Conservation (phyloP, 352 stramenopile genomes). For the Globisporangium camurandrum region DNA sequence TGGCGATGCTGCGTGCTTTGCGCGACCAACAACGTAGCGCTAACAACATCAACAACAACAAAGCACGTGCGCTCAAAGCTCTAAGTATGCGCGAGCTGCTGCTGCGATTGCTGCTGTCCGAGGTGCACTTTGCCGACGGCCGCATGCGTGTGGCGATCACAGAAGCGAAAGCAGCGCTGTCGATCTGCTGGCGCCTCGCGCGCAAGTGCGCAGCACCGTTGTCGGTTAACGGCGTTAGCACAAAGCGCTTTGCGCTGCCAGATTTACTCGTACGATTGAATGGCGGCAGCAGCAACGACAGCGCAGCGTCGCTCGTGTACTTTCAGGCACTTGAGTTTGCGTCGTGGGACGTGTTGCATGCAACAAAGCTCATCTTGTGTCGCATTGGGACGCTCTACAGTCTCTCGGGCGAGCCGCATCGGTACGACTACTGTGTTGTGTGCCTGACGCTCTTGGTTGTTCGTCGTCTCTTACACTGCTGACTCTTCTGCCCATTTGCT, state of each 20-base stretch:
- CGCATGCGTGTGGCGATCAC: slow-evolving; percentile 28
- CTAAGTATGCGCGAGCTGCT: slow-evolving; percentile 46
- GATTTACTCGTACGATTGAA: slow-evolving; percentile 16
- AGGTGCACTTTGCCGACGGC: slow-evolving; percentile 48
- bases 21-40: no score
- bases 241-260: slow-evolving; percentile 31
- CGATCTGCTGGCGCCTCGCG: slow-evolving; percentile 60
- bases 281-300: slow-evolving; percentile 1
- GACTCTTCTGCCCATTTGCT: not conserved
- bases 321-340: slow-evolving; percentile 65
- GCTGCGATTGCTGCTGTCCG: slow-evolving; percentile 37
- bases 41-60: no score
- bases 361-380: slow-evolving; percentile 46
- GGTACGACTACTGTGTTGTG: slow-evolving; percentile 16
- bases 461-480: not conserved
- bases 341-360: slow-evolving; percentile 62
- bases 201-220: slow-evolving; percentile 28
- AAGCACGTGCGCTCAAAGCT: slow-evolving; percentile 19
- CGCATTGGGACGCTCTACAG: slow-evolving; percentile 54
- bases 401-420: slow-evolving; percentile 35
- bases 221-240: slow-evolving; percentile 6
- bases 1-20: slow-evolving; percentile 2
- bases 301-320: slow-evolving; percentile 24
- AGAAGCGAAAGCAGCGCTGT: slow-evolving; percentile 50
- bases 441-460: not conserved